Percentiles rank a stretch among this genome's conserved stretches.
phyloP scores from a whole-genome alignment of 805 yeast genomes.

The Nakazawaea ambrosiae region DNA sequence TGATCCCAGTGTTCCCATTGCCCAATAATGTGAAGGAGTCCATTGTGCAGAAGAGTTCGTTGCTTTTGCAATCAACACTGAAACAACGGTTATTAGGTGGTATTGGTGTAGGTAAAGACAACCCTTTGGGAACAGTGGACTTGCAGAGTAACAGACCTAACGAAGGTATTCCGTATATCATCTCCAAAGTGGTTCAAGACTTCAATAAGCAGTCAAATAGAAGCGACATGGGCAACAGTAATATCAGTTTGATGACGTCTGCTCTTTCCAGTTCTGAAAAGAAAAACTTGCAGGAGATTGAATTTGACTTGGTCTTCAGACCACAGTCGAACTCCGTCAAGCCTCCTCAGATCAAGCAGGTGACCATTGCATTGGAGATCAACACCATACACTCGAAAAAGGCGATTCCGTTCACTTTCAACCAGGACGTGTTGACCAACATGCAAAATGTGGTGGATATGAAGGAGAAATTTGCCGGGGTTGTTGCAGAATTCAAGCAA shows the following conservation, averaged over 20 bases:
- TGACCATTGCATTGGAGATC: conserved; percentile 9
- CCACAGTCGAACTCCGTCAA: conserved; percentile 1
- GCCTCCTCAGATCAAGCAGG: conserved; percentile 11
- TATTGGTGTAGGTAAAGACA: neutral
- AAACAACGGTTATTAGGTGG: neutral
- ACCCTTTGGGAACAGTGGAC: neutral
- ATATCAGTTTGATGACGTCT: conserved; percentile 7
- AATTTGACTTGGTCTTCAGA: conserved; percentile 7
- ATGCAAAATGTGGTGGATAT: conserved; percentile 17
- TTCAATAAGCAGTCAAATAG: conserved; percentile 2
- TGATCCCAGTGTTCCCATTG: conserved; percentile 11
- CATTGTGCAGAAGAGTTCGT: conserved; percentile 1
- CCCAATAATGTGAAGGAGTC: conserved; percentile 8
- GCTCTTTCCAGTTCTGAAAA: conserved; percentile 8
- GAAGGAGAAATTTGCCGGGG: conserved; percentile 7
- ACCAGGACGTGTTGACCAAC: conserved; percentile 22
- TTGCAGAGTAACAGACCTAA: conserved; percentile 8
- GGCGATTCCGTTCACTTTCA: conserved; percentile 33
- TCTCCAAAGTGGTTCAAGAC: conserved; percentile 7
- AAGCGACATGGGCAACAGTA: conserved; percentile 4
- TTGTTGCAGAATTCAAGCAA: conserved; percentile 3
- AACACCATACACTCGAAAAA: conserved; percentile 11
- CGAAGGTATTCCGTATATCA: conserved; percentile 12
- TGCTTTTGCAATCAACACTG: conserved; percentile 1
- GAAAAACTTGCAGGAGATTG: conserved; percentile 5